Conservation (phyloP, 2,329 filamentous ascomycete species). For the Claviceps quebecensis region DNA sequence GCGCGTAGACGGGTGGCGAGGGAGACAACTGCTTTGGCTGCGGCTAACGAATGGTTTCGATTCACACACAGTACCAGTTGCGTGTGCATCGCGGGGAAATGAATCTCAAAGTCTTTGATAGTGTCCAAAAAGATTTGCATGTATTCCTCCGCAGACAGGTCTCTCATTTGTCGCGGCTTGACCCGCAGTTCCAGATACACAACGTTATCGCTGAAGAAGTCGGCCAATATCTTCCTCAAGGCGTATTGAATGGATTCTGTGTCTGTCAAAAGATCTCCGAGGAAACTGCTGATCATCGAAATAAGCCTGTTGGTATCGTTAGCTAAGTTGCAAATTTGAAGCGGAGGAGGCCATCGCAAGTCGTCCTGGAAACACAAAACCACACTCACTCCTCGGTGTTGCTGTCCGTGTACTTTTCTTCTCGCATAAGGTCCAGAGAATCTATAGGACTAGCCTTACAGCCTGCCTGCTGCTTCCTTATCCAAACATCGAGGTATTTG, state of each 20-base stretch:
- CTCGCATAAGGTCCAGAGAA: constrained; percentile 53
- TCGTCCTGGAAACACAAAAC: neutral
- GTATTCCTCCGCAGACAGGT: constrained; percentile 49
- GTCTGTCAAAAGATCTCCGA: constrained; percentile 61
- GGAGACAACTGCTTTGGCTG: constrained; percentile 49
- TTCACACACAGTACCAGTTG: constrained; percentile 64
- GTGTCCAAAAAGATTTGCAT: constrained; percentile 49
- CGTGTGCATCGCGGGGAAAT: constrained; percentile 35
- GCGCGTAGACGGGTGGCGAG: constrained; percentile 37
- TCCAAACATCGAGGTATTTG: constrained; percentile 62
- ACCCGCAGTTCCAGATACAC: constrained; percentile 69
- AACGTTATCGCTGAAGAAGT: constrained; percentile 59
- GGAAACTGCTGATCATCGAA: constrained; percentile 63
- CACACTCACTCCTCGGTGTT: constrained; percentile 50
- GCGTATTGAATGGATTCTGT: constrained; percentile 43
- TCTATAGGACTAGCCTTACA: constrained; percentile 44
- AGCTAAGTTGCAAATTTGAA: too few species aligned
- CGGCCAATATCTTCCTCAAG: constrained; percentile 48
- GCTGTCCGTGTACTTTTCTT: constrained; percentile 52
- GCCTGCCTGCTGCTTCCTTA: constrained; percentile 37
- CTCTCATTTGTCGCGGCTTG: constrained; percentile 52
- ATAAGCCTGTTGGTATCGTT: constrained; percentile 45
- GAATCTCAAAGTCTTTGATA: constrained; percentile 38
- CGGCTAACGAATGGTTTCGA: constrained; percentile 41
- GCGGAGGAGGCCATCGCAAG: too few species aligned